Evolutionary conservation across 371 early-diverging fungal species (phyloP), one percentile per base, ranked within the genome.

Genomic region (Mortierella sp.): DNA sequence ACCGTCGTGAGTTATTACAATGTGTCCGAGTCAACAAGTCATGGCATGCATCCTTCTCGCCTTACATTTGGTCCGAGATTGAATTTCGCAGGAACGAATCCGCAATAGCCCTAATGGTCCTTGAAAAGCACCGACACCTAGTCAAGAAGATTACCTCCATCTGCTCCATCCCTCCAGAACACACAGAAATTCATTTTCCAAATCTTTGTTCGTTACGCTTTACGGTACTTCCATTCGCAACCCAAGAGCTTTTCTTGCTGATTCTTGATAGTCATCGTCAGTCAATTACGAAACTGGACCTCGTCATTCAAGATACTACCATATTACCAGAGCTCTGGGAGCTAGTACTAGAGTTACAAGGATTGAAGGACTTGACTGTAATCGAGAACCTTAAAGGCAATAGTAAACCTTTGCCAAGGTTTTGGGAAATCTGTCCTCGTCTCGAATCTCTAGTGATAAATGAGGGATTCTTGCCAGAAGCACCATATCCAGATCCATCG

Each of bases 21-120:
- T 63, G 54, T 32, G 31, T 47, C 28, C 3, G 6, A 7, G 61
- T 61, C 5, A 47, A 7, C 12, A 29, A 45, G 45, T 1, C 29
- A 7, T 61, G 61, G 61, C 49, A 61, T 29, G 47, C 61, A 2
- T 26, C 61, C 29, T 61, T 61, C 29, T 12, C 26, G 5, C 61
- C 43, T 3, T 19, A 28, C 31, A 9, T 61, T 28, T 61, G 64
- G 54, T 56, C 32, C 6, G 2, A 7, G 15, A 43, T 43, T 2
- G 15, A 43, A 4, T 10, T 37, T 7, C 10, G 10, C 37, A 7
- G 37, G 37, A 37, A 37, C 37, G 10, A 37, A 37, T 7, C 10
- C 37, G 37, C n/a, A n/a, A n/a, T n/a, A n/a, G n/a, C n/a, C n/a
- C n/a, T n/a, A n/a, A n/a, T n/a, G n/a, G n/a, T n/a, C n/a, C n/a